Conservation (phyloP, 257 asterid species). For the Penstemon eatonii region DNA sequence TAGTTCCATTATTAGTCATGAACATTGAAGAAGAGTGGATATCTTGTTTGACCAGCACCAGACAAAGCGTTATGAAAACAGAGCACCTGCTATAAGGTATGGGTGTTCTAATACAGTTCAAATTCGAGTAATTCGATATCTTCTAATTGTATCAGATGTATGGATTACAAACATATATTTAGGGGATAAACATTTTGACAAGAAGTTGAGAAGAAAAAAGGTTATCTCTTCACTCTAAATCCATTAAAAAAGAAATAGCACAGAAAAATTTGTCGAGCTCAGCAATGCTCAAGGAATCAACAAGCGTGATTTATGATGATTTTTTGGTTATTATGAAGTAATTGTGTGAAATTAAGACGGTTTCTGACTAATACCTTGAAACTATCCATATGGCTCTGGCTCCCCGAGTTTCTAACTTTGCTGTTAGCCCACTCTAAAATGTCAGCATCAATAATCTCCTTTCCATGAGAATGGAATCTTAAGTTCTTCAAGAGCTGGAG, state of each 20-base stretch:
- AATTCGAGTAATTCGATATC: background rate
- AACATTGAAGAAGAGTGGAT: background rate
- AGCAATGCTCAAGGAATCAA: background rate
- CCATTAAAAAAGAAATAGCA: background rate
- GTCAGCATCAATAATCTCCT: conserved; percentile 80
- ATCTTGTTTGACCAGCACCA: background rate
- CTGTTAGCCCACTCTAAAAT: conserved; percentile 89
- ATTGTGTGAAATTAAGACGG: conserved; percentile 5
- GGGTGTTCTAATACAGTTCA: background rate
- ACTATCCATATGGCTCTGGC: conserved; percentile 68
- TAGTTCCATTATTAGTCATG: background rate
- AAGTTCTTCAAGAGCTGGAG: conserved; percentile 83
- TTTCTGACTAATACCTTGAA: conserved; percentile 59
- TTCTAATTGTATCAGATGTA: background rate
- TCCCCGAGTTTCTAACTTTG: conserved; percentile 69
- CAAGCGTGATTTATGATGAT: background rate
- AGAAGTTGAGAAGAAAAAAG: background rate
- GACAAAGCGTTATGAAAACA: background rate
- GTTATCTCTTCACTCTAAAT: background rate
- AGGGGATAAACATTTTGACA: background rate
- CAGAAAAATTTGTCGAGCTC: background rate
- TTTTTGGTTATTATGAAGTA: background rate
- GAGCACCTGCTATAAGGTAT: background rate
- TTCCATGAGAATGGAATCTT: conserved; percentile 84
- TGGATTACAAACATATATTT: background rate